These are phyloP conservation scores for Alternaria tenuissima DNA, from an alignment of 2,329 filamentous ascomycete species.

Conservation along the genomic window DNA sequence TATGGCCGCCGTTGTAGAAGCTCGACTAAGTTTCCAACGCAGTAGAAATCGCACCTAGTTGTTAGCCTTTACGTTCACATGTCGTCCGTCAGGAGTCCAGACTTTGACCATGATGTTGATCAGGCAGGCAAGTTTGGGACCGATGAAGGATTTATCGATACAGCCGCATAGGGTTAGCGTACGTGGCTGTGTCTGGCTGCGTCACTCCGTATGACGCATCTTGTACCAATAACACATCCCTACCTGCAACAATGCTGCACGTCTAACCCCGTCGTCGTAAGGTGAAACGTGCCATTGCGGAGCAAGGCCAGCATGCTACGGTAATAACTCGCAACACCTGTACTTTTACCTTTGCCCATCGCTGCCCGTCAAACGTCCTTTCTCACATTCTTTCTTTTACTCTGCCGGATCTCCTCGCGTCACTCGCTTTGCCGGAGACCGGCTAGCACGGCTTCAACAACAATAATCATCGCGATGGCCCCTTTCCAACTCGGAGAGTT, in stretches of 20 bases:
- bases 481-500: conserved; percentile 15
- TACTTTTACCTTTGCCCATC: background rate
- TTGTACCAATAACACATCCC: conserved; percentile 13
- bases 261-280: conserved; percentile 12
- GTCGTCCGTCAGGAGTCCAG: background rate
- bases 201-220: conserved; percentile 17
- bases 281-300: conserved; percentile 17
- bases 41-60: background rate
- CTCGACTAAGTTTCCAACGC: background rate
- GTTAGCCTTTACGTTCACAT: background rate
- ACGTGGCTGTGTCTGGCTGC: conserved; percentile 9
- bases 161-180: conserved; percentile 15
- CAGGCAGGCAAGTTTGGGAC: conserved; percentile 5
- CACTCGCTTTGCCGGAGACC: conserved; percentile 9
- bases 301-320: conserved; percentile 1
- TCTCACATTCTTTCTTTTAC: conserved; percentile 5
- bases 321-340: background rate
- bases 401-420: conserved; percentile 4
- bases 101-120: background rate
- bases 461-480: conserved; percentile 12
- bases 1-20: background rate
- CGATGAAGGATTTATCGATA: conserved; percentile 8
- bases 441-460: conserved; percentile 5
- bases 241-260: conserved; percentile 9
- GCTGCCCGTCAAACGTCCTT: background rate